Conservation (phyloP, 2,329 filamentous ascomycete species). For the Penicillium sp. region DNA sequence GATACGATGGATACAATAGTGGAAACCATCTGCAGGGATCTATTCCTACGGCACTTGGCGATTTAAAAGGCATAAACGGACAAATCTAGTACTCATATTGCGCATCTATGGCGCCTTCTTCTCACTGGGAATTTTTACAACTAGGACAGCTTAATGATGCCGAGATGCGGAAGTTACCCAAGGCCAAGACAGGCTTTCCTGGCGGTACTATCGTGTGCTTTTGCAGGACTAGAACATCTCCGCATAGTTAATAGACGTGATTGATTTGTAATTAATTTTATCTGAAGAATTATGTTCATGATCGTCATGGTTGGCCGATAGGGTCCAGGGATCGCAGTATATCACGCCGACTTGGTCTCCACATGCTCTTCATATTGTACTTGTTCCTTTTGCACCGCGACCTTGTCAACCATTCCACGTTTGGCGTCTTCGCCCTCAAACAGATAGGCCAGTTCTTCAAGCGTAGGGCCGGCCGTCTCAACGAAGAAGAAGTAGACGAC, state of each 20-base stretch:
- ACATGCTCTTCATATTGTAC: conserved; percentile 13
- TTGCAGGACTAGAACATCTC: no score
- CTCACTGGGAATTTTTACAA: neutral
- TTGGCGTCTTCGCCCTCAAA: no score
- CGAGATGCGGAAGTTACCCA: neutral
- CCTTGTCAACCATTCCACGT: neutral
- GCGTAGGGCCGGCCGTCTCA: no score
- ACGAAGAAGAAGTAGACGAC: no score
- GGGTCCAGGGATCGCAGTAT: neutral
- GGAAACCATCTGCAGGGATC: neutral
- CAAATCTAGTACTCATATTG: neutral
- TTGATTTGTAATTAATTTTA: neutral
- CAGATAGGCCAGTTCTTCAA: no score
- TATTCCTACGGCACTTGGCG: neutral
- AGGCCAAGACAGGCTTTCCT: neutral
- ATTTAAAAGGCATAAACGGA: neutral
- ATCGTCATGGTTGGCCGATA: neutral
- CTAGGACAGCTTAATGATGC: neutral
- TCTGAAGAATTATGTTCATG: neutral
- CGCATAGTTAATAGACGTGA: neutral
- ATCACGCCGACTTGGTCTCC: conserved; percentile 8
- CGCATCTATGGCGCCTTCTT: neutral
- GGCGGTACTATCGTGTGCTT: neutral
- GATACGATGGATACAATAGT: neutral
- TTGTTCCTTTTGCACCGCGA: conserved; percentile 13